Evolutionary conservation across 2,329 filamentous ascomycete genomes (phyloP).

Genomic region (Dactylellina haptotyla): DNA sequence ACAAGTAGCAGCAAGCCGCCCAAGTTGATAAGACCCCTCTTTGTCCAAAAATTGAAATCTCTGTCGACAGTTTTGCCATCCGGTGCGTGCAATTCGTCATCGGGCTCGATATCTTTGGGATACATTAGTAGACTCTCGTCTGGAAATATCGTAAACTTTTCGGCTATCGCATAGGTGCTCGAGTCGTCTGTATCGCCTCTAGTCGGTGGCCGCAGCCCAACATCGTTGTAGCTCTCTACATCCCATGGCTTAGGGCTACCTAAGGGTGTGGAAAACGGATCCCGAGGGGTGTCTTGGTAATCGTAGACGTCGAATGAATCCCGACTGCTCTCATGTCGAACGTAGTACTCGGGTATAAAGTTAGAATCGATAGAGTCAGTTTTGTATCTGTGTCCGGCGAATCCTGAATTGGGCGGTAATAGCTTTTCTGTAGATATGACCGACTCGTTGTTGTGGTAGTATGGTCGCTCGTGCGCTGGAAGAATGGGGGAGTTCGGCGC

Average conservation of each 20-base stretch:
- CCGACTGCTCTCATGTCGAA: conserved; percentile 30
- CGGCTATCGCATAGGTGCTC: conserved; percentile 77
- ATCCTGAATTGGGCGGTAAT: conserved; percentile 30
- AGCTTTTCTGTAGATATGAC: conserved; percentile 35
- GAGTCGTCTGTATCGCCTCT: conserved; percentile 66
- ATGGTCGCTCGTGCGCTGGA: conserved; percentile 19
- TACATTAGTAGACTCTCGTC: conserved; percentile 74
- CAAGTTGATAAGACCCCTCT: conserved; percentile 72
- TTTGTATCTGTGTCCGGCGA: conserved; percentile 38
- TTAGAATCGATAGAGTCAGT: conserved; percentile 30
- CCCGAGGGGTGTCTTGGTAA: conserved; percentile 12
- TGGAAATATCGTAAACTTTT: conserved; percentile 78
- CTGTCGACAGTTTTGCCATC: conserved; percentile 72
- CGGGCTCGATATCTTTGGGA: conserved; percentile 77
- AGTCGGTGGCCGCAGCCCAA: conserved; percentile 67
- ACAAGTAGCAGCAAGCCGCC: conserved; percentile 71
- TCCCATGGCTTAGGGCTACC: conserved; percentile 43
- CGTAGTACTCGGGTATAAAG: conserved; percentile 38
- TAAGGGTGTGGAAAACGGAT: conserved; percentile 47
- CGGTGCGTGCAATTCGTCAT: conserved; percentile 77
- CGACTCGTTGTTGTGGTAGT: conserved; percentile 14
- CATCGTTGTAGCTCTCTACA: conserved; percentile 16
- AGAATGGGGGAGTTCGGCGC: conserved; percentile 42
- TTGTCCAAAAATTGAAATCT: conserved; percentile 73
- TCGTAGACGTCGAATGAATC: conserved; percentile 45